Evolutionary conservation across 2,329 filamentous ascomycete species (phyloP).

Genomic region (Epichloe festucae): DNA sequence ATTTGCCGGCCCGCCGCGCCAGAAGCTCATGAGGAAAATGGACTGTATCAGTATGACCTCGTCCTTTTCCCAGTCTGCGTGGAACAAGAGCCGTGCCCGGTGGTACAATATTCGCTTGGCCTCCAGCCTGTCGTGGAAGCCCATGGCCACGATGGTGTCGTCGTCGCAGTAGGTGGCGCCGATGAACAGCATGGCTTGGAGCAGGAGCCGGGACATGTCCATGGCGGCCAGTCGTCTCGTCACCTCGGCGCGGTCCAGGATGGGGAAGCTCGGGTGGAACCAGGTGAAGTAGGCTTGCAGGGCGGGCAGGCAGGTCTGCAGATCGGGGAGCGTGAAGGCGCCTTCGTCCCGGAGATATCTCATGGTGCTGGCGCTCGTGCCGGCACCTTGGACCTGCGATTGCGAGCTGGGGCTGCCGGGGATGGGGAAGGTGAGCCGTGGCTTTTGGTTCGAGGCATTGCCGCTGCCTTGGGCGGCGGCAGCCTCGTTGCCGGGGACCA

Average conservation of each 20-base stretch:
- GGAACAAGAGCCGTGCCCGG: constrained; percentile 36
- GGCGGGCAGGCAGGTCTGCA: constrained; percentile 27
- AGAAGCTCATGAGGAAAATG: constrained; percentile 42
- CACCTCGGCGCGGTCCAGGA: constrained; percentile 34
- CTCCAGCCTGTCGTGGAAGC: constrained; percentile 33
- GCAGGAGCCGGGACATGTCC: constrained; percentile 33
- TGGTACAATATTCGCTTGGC: constrained; percentile 38
- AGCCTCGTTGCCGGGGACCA: constrained; percentile 16
- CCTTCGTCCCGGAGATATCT: constrained; percentile 34
- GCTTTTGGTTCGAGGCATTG: constrained; percentile 8
- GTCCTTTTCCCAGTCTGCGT: constrained; percentile 39
- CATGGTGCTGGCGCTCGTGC: constrained; percentile 33
- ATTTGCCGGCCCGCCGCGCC: constrained; percentile 34
- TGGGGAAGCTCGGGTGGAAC: constrained; percentile 44
- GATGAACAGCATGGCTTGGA: constrained; percentile 42
- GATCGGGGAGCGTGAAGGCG: constrained; percentile 31
- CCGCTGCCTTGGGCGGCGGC: not conserved
- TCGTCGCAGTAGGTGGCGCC: constrained; percentile 40
- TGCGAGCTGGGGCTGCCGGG: constrained; percentile 14
- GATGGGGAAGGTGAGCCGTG: constrained; percentile 18
- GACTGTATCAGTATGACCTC: constrained; percentile 36
- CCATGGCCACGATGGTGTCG: constrained; percentile 28
- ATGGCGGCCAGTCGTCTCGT: constrained; percentile 24
- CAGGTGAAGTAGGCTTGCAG: constrained; percentile 40
- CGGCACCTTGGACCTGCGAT: constrained; percentile 12